Evolutionary conservation across 2,329 filamentous ascomycete species (phyloP), one percentile per base, ranked within the genome.

Genomic region (Mollisia scopiformis): DNA sequence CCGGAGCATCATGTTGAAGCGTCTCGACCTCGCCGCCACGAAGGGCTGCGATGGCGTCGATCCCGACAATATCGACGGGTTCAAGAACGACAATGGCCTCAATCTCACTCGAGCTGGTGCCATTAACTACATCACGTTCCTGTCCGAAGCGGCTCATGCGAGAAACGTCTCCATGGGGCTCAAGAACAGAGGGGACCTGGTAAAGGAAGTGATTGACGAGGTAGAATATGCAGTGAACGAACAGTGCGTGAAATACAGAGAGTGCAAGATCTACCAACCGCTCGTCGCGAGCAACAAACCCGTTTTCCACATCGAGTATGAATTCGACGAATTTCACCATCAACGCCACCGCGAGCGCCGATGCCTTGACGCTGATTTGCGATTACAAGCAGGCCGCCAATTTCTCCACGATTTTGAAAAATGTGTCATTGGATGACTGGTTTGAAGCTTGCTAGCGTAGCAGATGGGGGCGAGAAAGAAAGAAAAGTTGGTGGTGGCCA

Each of bases 231-330:
- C 49, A 33, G 57, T 67, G 31, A 66, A 90, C 73, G 89, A 91
- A 77, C 83, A 90, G 75, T 91, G 89, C 71, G 79, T 82, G n/a
- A 68, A 87, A 71, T 84, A 84, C 67, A 61, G 75, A 4, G 87
- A 91, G 71, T 90, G 88, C 70, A 75, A 76, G 35, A 80, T 75
- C 1, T 90, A 86, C 71, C 73, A 76, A 2, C 73, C 80, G 3
- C 90, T 91, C 69, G 81, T 88, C 59, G 68, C 79, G 8, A 82
- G 80, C 7, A 78, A 79, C 37, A 90, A 91, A 73, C 88, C 88
- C 1, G 88, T 91, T 33, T 90, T 91, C 72, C 84, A 90, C 70
- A 89, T 91, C 64, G 88, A 91, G 75, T 91, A 91, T 69, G 87
- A 87, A 2, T 8, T 6, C 41, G 35, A 23, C 19, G n/a, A 55